Evolutionary conservation across 2,329 filamentous ascomycete genomes (phyloP), one percentile per base, ranked within the genome.

Genomic region (Trichoderma sp.): DNA sequence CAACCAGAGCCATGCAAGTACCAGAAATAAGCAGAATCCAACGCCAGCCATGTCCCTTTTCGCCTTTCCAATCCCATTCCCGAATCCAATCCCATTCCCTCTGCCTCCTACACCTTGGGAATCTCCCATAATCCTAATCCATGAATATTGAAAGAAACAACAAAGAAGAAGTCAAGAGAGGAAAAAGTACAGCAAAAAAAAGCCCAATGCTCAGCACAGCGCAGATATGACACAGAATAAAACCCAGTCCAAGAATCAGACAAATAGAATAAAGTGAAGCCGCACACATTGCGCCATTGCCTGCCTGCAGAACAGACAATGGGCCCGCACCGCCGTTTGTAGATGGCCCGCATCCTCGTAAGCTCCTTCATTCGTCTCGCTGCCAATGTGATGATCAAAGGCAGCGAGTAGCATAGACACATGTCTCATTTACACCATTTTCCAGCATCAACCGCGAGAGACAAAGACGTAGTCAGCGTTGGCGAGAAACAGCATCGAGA

Each of bases 341-440:
- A 70, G 58, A 70, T 71, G 69, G 51, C 66, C 60, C 13, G 69
- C 69, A 71, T 71, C 70, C 24, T 67, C 63, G 52, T 69, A 26
- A 52, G 55, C 54, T 66, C 56, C 56, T 67, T 67, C 65, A 54
- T 52, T 43, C 37, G 49, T 54, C 46, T 60, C 56, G 65, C 49
- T 26, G 28, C 56, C 34, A 24, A 49, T 30, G 52, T 11, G 46
- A 18, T 11, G 46, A 18, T n/a, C 34, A 18, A 30, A 28, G 32
- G 63, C 63, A 66, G 43, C 52, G 26, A 60, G 56, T 52, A 34
- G 32, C 46, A 54, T 68, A 30, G 46, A 60, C 65, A 60, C 56
- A 46, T 68, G 18, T 55, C 43, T 60, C 65, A 54, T 68, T 3
- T 51, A 59, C 65, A 46, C 32, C 46, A n/a, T 60, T 60, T 49